Evolutionary conservation across 176 grass and related monocot species (phyloP), one percentile per base, ranked within the genome.

Genomic region (Aegilops umbellulata): DNA sequence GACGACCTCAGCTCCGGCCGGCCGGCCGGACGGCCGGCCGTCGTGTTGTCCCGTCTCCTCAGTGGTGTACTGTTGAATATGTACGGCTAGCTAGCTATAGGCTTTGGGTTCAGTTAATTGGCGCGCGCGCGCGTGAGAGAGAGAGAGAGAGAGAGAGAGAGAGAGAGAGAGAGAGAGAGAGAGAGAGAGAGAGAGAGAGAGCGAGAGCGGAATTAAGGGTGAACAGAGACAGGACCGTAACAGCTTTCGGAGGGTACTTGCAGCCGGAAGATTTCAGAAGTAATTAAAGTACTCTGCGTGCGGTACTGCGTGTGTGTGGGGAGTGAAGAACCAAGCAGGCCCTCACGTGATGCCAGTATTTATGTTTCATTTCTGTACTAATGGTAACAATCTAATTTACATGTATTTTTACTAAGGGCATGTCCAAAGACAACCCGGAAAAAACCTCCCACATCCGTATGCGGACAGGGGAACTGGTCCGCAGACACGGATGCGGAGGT

Each of bases 251-350:
- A 51, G 23, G 14, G 72, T 76, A 76, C 39, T 41, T 76, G 73
- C 44, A 47, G 26, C 73, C 44, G 46, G 25, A 76, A 53, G 46
- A 76, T 76, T 76, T 76, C 16, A 76, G 26, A 20, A 22, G 25
- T 76, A 76, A 76, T 76, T 76, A 19, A 76, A 76, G 73, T 53
- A 76, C 73, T 26, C 42, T 75, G 72, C 4, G 23, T 75, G 72
- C 4, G 47, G 72, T 51, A 51, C 44, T 30, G 72, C 72, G 47
- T 65, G 26, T 65, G 26, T 32, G 27, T 9, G 64, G 7, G 6
- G 2, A 67, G 31, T 32, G 29, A 35, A 35, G 65, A 35, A 69
- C 15, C 15, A 66, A 19, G 64, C 64, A 32, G 66, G 68, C 0
- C 35, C 36, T 71, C 68, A 69, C 68, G 22, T 71, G 68, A 71